A percentile compares a stretch with the other conserved stretches of the same genome.
phyloP scores from a whole-genome alignment of 257 asterid species.

The Dorcoceras hygrometricum region DNA sequence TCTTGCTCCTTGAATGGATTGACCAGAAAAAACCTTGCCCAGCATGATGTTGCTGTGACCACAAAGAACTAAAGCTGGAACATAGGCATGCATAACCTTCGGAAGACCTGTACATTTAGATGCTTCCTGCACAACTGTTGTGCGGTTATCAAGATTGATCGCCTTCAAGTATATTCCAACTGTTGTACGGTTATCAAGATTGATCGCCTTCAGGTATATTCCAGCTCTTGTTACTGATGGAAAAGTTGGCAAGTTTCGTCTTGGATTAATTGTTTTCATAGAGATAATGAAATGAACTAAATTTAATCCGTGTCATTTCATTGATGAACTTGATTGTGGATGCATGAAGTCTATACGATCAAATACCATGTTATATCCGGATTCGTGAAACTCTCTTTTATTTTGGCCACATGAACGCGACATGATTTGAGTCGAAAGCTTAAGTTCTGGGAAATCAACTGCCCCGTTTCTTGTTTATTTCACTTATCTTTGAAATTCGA shows the following conservation, averaged over 20 bases:
- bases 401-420: not conserved
- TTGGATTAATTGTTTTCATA: not conserved
- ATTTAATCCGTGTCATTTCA: not conserved
- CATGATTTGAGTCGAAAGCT: not conserved
- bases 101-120: not conserved
- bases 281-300: not conserved
- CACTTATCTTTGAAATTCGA: too few species aligned
- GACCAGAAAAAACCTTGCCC: not conserved
- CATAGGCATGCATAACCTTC: not conserved
- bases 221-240: not conserved
- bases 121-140: too few species aligned
- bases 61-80: not conserved
- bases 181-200: too few species aligned
- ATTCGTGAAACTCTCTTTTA: not conserved
- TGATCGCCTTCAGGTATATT: not conserved
- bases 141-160: too few species aligned
- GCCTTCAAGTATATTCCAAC: not conserved
- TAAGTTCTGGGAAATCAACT: not conserved
- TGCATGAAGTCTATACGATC: not conserved
- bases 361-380: not conserved
- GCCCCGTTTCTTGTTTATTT: too few species aligned
- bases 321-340: not conserved
- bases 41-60: not conserved
- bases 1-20: not conserved
- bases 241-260: not conserved